These are phyloP conservation scores for Ogataea polymorpha DNA, from an alignment of 805 yeast genomes.

Conservation along the genomic window DNA sequence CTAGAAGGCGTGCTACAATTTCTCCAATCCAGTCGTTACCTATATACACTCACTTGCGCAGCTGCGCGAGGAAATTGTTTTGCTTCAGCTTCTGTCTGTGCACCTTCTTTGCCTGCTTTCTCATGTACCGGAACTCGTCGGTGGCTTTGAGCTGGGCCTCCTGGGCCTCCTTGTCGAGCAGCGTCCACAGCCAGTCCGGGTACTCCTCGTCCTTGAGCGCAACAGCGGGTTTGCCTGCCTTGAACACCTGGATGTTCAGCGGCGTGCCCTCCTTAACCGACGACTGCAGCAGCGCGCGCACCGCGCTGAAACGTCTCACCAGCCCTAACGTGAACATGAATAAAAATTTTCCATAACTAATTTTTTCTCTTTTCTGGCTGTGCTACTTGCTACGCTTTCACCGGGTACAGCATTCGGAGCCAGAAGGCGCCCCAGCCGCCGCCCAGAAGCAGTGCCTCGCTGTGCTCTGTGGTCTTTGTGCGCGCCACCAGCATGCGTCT, in stretches of 20 bases:
- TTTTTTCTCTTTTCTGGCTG: conserved; percentile 2
- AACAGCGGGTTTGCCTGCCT: conserved; percentile 80
- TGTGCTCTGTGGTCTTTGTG: conserved; percentile 2
- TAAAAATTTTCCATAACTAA: conserved; percentile 5
- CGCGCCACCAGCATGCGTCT: conserved; percentile 36
- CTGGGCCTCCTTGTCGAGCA: conserved; percentile 66
- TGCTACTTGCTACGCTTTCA: conserved; percentile 20
- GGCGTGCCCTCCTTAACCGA: conserved; percentile 71
- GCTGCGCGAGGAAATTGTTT: conserved; percentile 70
- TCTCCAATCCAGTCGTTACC: background rate
- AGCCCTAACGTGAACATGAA: conserved; percentile 1
- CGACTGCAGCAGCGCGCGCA: conserved; percentile 32
- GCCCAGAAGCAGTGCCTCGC: conserved; percentile 10
- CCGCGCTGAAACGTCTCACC: conserved; percentile 22
- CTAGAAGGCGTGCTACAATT: too few species aligned
- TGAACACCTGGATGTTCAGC: conserved; percentile 68
- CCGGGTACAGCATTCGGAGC: conserved; percentile 28
- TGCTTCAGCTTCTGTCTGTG: conserved; percentile 71
- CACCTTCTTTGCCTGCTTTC: conserved; percentile 63
- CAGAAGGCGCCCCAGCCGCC: conserved; percentile 10
- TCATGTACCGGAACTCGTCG: conserved; percentile 64
- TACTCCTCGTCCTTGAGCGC: conserved; percentile 87
- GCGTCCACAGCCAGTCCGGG: conserved; percentile 93
- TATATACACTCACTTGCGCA: conserved; percentile 27
- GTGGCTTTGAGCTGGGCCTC: conserved; percentile 48